Conservation (phyloP, 306 rosid genomes). For the Oemleria cerasiformis region DNA sequence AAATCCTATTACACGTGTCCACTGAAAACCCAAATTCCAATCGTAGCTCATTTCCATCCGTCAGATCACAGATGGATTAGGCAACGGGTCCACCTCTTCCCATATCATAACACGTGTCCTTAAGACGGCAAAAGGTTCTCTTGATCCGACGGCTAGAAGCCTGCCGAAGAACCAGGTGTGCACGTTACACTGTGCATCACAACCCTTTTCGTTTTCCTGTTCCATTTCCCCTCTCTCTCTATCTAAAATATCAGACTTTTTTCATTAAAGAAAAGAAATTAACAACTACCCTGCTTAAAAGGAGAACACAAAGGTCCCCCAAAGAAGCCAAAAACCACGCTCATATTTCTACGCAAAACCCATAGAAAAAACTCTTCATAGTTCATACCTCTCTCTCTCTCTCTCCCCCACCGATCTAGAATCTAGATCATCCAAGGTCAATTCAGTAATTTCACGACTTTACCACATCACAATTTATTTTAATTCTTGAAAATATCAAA, state of each 20-base stretch:
- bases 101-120: conserved; percentile 37
- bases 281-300: conserved; percentile 33
- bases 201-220: neutral
- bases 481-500: too few species aligned
- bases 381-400: conserved; percentile 7
- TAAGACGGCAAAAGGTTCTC: conserved; percentile 19
- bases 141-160: conserved; percentile 54
- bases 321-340: conserved; percentile 40
- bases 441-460: conserved; percentile 46
- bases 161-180: conserved; percentile 38
- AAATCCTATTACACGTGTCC: conserved; percentile 40
- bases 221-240: conserved; percentile 15
- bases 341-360: conserved; percentile 41
- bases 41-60: conserved; percentile 35
- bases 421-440: conserved; percentile 61
- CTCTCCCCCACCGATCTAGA: conserved; percentile 34
- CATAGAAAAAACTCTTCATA: conserved; percentile 8
- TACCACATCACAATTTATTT: neutral
- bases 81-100: conserved; percentile 19
- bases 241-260: conserved; percentile 18
- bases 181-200: conserved; percentile 28
- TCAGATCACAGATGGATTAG: conserved; percentile 25
- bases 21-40: neutral
- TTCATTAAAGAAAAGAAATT: conserved; percentile 29
- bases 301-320: conserved; percentile 22